Evolutionary conservation across 805 yeast genomes (phyloP).

Genomic region (Citeromyces nyonsensis): DNA sequence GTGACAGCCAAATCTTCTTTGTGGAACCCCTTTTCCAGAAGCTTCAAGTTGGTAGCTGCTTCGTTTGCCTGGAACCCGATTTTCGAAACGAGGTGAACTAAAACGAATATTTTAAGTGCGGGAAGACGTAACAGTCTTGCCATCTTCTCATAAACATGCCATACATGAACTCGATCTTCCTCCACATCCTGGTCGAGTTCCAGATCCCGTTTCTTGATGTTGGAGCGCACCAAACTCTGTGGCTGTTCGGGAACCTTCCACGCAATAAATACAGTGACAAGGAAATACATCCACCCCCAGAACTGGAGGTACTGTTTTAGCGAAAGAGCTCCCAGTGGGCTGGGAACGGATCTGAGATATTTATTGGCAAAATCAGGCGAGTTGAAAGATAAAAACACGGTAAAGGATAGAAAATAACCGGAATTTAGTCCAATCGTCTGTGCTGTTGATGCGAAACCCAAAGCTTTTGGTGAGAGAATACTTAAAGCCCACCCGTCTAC

Average conservation of each 20-base stretch:
- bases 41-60: slow-evolving; percentile 84
- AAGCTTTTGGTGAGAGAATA: slow-evolving; percentile 56
- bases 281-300: slow-evolving; percentile 61
- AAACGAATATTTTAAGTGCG: slow-evolving; percentile 58
- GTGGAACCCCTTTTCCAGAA: slow-evolving; percentile 81
- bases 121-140: slow-evolving; percentile 49
- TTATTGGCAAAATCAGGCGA: slow-evolving; percentile 88
- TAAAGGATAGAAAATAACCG: slow-evolving; percentile 85
- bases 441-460: slow-evolving; percentile 92
- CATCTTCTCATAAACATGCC: slow-evolving; percentile 40
- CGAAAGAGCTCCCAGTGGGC: slow-evolving; percentile 49
- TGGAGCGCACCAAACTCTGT: slow-evolving; percentile 16
- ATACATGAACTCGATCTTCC: slow-evolving; percentile 6
- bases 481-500: slow-evolving; percentile 99
- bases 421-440: slow-evolving; percentile 91
- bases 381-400: slow-evolving; percentile 80
- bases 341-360: slow-evolving; percentile 51
- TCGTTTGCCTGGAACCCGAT: slow-evolving; percentile 93
- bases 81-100: slow-evolving; percentile 67
- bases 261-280: slow-evolving; percentile 47
- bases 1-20: slow-evolving; percentile 90
- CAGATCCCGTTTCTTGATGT: slow-evolving; percentile 5
- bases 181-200: slow-evolving; percentile 10
- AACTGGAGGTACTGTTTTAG: slow-evolving; percentile 62
- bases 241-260: slow-evolving; percentile 63